Conservation (phyloP, 352 stramenopile species). For the Globisporangium nunn region DNA sequence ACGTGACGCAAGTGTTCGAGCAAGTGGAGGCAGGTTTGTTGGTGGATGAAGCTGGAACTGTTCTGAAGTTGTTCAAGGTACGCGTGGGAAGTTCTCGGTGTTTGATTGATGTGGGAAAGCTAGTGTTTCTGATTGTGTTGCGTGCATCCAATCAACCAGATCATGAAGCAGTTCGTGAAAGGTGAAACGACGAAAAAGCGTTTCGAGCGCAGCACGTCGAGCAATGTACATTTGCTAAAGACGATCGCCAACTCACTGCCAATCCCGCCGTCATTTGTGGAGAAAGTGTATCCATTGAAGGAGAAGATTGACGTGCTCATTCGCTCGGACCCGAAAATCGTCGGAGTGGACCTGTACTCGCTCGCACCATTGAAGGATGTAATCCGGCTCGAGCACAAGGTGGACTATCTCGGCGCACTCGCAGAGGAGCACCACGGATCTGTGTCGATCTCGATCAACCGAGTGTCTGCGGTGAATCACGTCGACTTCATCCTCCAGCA, state of each 20-base stretch:
- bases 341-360: conserved; percentile 59
- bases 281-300: conserved; percentile 32
- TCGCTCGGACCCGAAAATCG: conserved; percentile 61
- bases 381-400: conserved; percentile 67
- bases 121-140: neutral
- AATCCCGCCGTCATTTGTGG: conserved; percentile 23
- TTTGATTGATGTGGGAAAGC: neutral
- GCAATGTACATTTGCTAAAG: conserved; percentile 44
- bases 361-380: conserved; percentile 35
- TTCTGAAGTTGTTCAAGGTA: conserved; percentile 36
- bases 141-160: conserved; percentile 10
- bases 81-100: neutral
- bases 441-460: conserved; percentile 50
- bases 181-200: conserved; percentile 43
- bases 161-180: conserved; percentile 44
- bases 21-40: conserved; percentile 37
- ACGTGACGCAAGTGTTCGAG: conserved; percentile 58
- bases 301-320: conserved; percentile 53
- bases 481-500: conserved; percentile 71
- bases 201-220: conserved; percentile 26
- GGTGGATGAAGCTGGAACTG: conserved; percentile 22
- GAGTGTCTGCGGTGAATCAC: conserved; percentile 47
- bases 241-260: conserved; percentile 36
- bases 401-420: conserved; percentile 58
- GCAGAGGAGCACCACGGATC: conserved; percentile 50